Evolutionary conservation across 768 basidiomycete species (phyloP).

Genomic region (Psilocybe tampanensis): DNA sequence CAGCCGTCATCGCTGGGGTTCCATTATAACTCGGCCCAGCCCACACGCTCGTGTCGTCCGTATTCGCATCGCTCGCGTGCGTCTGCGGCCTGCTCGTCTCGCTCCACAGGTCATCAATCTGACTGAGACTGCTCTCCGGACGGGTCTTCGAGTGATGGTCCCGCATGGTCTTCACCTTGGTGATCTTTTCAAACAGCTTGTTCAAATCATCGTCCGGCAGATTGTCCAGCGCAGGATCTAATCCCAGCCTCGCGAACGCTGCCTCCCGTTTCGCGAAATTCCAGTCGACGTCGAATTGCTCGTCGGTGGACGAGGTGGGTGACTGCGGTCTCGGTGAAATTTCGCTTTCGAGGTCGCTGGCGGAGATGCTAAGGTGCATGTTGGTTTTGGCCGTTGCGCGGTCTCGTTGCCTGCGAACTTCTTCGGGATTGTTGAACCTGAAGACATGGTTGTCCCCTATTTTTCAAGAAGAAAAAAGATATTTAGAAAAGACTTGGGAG

Average conservation of each 20-base stretch:
- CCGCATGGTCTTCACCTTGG: slow-evolving; percentile 87
- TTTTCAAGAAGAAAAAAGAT: slow-evolving; percentile 6
- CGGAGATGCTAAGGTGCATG: slow-evolving; percentile 64
- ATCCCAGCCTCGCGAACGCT: slow-evolving; percentile 81
- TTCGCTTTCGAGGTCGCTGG: slow-evolving; percentile 64
- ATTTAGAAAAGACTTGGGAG: slow-evolving; percentile 2
- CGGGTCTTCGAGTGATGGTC: slow-evolving; percentile 80
- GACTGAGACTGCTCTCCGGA: slow-evolving; percentile 88
- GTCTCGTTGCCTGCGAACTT: slow-evolving; percentile 89
- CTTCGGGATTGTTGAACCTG: slow-evolving; percentile 94
- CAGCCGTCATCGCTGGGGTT: slow-evolving; percentile 66
- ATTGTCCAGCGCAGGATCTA: slow-evolving; percentile 89
- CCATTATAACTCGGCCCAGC: slow-evolving; percentile 52
- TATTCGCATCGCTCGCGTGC: slow-evolving; percentile 73
- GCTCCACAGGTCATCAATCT: slow-evolving; percentile 88
- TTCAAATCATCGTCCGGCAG: slow-evolving; percentile 94
- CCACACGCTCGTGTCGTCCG: slow-evolving; percentile 88
- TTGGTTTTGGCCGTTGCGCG: slow-evolving; percentile 75
- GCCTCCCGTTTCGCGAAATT: slow-evolving; percentile 96
- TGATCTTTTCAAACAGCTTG: slow-evolving; percentile 92
- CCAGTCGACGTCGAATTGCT: slow-evolving; percentile 86
- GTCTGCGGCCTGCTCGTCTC: slow-evolving; percentile 80
- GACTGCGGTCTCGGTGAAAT: slow-evolving; percentile 79
- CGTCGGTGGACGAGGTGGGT: slow-evolving; percentile 68
- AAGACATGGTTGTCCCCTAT: slow-evolving; percentile 96